Conservation (phyloP, 169 alveolate species). For the Plasmodium chabaudi region DNA sequence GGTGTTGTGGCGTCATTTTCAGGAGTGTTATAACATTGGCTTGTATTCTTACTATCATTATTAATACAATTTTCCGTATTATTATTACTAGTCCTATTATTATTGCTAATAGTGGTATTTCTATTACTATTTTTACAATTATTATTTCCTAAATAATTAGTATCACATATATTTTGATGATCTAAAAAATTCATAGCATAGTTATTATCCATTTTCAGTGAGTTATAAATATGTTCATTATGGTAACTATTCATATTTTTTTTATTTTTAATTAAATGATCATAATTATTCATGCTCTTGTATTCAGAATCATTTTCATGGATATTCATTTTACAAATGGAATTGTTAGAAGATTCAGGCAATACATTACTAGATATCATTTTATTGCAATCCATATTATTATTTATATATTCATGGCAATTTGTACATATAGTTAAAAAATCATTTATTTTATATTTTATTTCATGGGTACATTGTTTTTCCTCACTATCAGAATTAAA, state of each 20-base stretch:
- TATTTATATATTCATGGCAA: constrained; percentile 54
- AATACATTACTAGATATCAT: constrained; percentile 25
- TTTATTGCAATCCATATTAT: constrained; percentile 46
- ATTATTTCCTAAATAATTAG: constrained; percentile 3
- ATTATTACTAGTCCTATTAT: neutral
- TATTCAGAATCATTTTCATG: constrained; percentile 30
- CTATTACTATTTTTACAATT: neutral
- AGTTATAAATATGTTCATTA: constrained; percentile 16
- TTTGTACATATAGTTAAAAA: constrained; percentile 65
- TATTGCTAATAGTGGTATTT: neutral
- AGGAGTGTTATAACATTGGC: neutral
- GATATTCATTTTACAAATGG: constrained; percentile 10
- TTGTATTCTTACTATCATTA: neutral
- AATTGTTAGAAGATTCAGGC: constrained; percentile 7
- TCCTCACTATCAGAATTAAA: constrained; percentile 72
- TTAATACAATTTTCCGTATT: neutral
- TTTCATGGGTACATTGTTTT: constrained; percentile 55
- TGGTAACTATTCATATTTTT: constrained; percentile 13
- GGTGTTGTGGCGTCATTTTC: neutral
- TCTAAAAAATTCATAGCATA: neutral
- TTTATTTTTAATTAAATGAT: constrained; percentile 5
- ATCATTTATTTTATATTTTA: constrained; percentile 57
- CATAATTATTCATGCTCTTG: constrained; percentile 38
- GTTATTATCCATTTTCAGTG: constrained; percentile 19
- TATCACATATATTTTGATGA: neutral